A percentile compares a stretch with the other conserved stretches of the same genome.
phyloP scores from a whole-genome alignment of 306 rosid species.

The Herpetospermum pedunculosum region DNA sequence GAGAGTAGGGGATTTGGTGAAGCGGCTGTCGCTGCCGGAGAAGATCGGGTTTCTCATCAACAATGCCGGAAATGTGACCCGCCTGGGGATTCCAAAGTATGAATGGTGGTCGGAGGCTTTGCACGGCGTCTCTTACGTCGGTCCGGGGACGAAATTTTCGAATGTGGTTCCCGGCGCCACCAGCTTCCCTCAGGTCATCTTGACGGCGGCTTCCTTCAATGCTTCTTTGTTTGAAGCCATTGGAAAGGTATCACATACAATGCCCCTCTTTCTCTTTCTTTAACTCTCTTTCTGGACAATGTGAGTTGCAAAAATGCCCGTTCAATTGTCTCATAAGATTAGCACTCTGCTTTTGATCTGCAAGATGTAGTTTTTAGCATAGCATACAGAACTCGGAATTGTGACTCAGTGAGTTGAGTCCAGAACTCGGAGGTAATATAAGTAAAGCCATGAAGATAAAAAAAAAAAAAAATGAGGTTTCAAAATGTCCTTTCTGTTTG shows the following conservation, averaged over 20 bases:
- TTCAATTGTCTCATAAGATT: background rate
- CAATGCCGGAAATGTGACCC: slow-evolving; percentile 40
- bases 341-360: background rate
- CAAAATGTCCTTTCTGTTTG: background rate
- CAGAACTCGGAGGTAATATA: background rate
- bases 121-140: slow-evolving; percentile 79
- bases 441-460: background rate
- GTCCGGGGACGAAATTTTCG: slow-evolving; percentile 72
- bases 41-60: slow-evolving; percentile 53
- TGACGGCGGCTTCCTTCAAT: slow-evolving; percentile 95
- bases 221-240: slow-evolving; percentile 70
- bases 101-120: slow-evolving; percentile 99
- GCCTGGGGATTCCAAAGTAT: slow-evolving; percentile 82
- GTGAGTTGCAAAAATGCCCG: background rate
- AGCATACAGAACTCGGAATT: background rate
- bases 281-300: background rate
- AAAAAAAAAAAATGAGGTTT: background rate
- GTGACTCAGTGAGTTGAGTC: background rate
- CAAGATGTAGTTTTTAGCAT: background rate
- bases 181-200: slow-evolving; percentile 83
- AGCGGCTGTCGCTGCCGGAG: slow-evolving; percentile 68
- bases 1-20: slow-evolving; percentile 65
- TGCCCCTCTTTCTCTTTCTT: background rate
- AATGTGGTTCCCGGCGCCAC: slow-evolving; percentile 69
- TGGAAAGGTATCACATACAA: slow-evolving; percentile 45